Percentiles rank a stretch among this genome's conserved stretches.
Conservation (phyloP, 2,329 filamentous ascomycete genomes). For the Davidsoniella neocaledoniae region DNA sequence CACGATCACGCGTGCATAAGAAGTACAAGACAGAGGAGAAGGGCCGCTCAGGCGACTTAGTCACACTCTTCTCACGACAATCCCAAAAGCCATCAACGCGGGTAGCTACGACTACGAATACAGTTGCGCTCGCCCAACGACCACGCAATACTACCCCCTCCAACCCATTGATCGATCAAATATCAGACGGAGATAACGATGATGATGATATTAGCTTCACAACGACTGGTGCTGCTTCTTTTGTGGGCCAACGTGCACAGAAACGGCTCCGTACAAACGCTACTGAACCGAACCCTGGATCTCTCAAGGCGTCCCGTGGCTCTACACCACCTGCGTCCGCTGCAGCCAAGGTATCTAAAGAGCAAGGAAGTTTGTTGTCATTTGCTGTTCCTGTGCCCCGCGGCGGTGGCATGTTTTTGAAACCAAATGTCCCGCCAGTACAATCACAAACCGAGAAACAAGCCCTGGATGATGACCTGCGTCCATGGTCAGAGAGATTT, state of each 20-base stretch:
- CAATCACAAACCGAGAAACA: constrained; percentile 4
- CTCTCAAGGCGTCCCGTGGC: background rate
- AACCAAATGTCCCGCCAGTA: constrained; percentile 19
- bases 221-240: constrained; percentile 28
- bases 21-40: constrained; percentile 32
- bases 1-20: constrained; percentile 21
- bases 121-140: constrained; percentile 13
- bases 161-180: constrained; percentile 29
- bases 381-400: constrained; percentile 15
- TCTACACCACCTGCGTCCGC: constrained; percentile 14
- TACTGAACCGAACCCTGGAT: background rate
- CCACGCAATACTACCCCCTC: constrained; percentile 13
- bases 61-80: constrained; percentile 45
- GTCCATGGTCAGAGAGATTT: constrained; percentile 81
- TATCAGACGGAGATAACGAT: constrained; percentile 33
- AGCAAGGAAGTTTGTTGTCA: background rate
- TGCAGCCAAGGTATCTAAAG: background rate
- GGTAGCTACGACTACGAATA: constrained; percentile 5
- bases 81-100: constrained; percentile 28
- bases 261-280: constrained; percentile 29
- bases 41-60: constrained; percentile 38
- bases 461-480: constrained; percentile 34
- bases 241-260: constrained; percentile 38
- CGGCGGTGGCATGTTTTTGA: constrained; percentile 36
- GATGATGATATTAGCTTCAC: constrained; percentile 17